Conservation (phyloP, 202 grass and related monocot genomes). For the Digitaria exilis region DNA sequence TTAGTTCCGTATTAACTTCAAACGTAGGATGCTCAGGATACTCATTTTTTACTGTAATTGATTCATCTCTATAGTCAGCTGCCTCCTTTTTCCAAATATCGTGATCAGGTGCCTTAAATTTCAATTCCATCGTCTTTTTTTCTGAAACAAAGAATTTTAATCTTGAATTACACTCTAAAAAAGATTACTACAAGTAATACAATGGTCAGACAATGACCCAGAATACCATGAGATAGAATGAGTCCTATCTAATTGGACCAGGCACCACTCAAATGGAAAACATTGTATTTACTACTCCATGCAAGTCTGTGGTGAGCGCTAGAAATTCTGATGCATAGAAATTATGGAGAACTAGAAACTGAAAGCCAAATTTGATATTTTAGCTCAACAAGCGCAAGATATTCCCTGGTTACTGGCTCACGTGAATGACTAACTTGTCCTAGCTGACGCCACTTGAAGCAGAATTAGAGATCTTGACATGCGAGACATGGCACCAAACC, state of each 20-base stretch:
- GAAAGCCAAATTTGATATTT: neutral
- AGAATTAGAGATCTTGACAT: neutral
- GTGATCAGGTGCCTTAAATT: neutral
- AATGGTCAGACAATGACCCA: neutral
- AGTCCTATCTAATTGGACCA: no score
- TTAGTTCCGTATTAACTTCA: neutral
- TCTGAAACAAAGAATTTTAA: constrained; percentile 12
- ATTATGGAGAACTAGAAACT: neutral
- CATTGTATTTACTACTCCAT: neutral
- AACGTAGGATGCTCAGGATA: neutral
- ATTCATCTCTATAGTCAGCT: neutral
- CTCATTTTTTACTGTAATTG: neutral
- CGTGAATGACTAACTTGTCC: neutral
- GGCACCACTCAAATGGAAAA: no score
- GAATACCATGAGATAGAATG: neutral
- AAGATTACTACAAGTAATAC: neutral
- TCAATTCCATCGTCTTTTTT: neutral
- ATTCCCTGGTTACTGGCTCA: neutral
- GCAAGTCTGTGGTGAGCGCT: neutral
- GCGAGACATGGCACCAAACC: neutral
- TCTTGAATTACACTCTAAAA: neutral
- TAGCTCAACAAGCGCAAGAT: neutral
- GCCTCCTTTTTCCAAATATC: neutral
- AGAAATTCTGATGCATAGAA: neutral
- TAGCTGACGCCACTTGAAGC: no score